Percentiles rank a stretch among this genome's conserved stretches.
These are phyloP conservation scores for Hypoxylon trugodes DNA, from an alignment of 495 filamentous ascomycete genomes.

Conservation along the genomic window DNA sequence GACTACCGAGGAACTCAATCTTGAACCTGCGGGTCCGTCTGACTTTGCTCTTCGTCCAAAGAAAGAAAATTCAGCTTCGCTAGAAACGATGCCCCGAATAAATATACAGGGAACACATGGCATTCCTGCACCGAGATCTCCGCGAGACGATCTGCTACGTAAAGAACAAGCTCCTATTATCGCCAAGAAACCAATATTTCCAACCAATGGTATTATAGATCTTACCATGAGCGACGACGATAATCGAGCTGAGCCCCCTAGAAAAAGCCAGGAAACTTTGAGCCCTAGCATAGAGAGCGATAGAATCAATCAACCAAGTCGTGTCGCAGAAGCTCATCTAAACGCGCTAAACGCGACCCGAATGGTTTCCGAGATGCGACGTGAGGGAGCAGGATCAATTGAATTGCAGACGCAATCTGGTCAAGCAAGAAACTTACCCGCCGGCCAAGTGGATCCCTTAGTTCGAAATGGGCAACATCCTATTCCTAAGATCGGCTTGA, in stretches of 20 bases:
- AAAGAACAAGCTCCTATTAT: not conserved
- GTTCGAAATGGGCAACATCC: not conserved
- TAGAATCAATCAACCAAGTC: too few species aligned
- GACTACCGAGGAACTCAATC: conserved; percentile 10
- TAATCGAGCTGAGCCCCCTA: not conserved
- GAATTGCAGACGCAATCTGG: conserved; percentile 4
- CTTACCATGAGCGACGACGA: conserved; percentile 40
- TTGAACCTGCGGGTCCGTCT: conserved; percentile 27
- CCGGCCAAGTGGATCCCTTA: not conserved
- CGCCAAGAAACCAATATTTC: not conserved
- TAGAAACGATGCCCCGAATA: conserved; percentile 13
- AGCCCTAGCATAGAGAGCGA: too few species aligned
- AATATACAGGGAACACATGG: conserved; percentile 5
- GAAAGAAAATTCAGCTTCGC: conserved; percentile 19
- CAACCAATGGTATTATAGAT: conserved; percentile 22
- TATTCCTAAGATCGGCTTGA: not conserved
- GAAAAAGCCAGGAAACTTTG: not conserved
- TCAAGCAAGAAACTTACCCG: not conserved
- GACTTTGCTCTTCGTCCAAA: conserved; percentile 43
- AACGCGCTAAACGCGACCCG: too few species aligned
- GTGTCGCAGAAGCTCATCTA: too few species aligned
- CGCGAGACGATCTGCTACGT: conserved; percentile 5
- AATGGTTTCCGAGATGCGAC: not conserved
- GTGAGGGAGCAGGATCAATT: conserved; percentile 7
- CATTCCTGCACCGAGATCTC: conserved; percentile 1